Evolutionary conservation across 805 yeast genomes (phyloP).

Genomic region (Saccharomycopsis fermentans): DNA sequence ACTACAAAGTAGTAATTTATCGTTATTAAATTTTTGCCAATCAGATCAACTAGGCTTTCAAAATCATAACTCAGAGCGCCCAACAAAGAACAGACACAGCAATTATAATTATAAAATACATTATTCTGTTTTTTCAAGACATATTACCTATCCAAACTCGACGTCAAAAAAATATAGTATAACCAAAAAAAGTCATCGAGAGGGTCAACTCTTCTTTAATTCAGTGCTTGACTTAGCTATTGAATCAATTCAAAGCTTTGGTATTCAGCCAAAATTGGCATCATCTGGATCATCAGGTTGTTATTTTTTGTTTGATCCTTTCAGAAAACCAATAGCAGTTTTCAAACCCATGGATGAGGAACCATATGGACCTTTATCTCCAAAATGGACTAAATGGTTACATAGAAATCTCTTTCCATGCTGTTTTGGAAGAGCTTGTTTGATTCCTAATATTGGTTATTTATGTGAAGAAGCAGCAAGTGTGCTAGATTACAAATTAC

Average conservation of each 20-base stretch:
- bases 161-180: neutral
- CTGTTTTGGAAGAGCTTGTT: constrained; percentile 63
- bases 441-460: constrained; percentile 65
- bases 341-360: constrained; percentile 77
- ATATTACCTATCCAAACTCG: neutral
- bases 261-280: constrained; percentile 42
- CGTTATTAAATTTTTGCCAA: neutral
- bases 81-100: neutral
- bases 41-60: neutral
- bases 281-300: constrained; percentile 63
- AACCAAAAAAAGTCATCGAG: neutral
- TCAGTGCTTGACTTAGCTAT: constrained; percentile 34
- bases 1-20: neutral
- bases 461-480: constrained; percentile 66
- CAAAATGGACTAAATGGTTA: constrained; percentile 74
- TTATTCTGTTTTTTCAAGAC: neutral
- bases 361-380: constrained; percentile 69
- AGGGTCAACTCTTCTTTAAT: constrained; percentile 12
- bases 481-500: constrained; percentile 49
- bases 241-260: constrained; percentile 34
- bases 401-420: constrained; percentile 70
- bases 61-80: neutral
- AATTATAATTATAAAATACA: neutral
- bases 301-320: constrained; percentile 41
- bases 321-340: constrained; percentile 39